phyloP scores from a whole-genome alignment of 169 alveolate genomes.

The Plasmodium yoelii region DNA sequence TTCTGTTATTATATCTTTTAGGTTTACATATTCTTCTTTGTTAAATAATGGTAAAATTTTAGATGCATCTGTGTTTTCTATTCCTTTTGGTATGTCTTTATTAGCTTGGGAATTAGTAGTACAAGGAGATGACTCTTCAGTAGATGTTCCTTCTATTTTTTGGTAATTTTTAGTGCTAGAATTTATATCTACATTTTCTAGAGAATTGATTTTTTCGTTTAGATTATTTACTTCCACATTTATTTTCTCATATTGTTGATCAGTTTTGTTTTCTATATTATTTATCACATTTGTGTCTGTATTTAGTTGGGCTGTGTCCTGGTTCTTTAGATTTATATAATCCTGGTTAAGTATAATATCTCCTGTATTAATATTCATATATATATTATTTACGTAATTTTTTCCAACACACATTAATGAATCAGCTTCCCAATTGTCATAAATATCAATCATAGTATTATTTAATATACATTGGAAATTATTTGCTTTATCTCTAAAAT shows the following conservation, averaged over 20 bases:
- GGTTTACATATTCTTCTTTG: slow-evolving; percentile 40
- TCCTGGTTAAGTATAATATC: slow-evolving; percentile 29
- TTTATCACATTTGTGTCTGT: background rate
- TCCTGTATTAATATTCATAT: slow-evolving; percentile 52
- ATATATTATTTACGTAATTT: slow-evolving; percentile 44
- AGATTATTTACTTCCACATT: background rate
- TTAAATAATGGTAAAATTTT: background rate
- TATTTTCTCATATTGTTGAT: background rate
- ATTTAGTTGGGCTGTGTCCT: background rate
- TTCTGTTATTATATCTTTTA: slow-evolving; percentile 51
- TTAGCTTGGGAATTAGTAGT: background rate
- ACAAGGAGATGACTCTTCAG: background rate
- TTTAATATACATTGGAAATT: slow-evolving; percentile 82
- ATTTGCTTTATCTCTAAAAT: slow-evolving; percentile 80
- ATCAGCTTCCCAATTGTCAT: slow-evolving; percentile 71
- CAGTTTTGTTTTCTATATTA: background rate
- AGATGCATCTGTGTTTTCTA: background rate
- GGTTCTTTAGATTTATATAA: background rate
- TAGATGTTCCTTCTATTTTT: background rate
- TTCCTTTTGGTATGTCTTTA: background rate
- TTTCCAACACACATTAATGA: slow-evolving; percentile 57
- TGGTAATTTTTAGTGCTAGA: background rate
- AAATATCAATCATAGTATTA: slow-evolving; percentile 77
- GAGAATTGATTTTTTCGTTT: background rate
- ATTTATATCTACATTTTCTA: background rate